These are phyloP conservation scores for Penicillium odoratum DNA, from an alignment of 495 filamentous ascomycete genomes.

Conservation along the genomic window DNA sequence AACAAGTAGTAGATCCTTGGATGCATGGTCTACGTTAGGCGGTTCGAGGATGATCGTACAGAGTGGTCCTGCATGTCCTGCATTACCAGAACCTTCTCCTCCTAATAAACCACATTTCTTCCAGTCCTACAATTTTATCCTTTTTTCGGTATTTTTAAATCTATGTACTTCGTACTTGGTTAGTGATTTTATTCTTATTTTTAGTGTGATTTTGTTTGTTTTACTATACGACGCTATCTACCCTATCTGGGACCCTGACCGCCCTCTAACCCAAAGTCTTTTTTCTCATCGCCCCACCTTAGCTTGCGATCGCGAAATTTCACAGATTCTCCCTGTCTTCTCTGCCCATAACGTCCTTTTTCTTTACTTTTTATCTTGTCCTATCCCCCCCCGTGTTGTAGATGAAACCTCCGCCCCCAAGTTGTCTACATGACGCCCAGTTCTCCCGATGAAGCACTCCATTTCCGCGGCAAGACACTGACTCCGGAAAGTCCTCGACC, in stretches of 20 bases:
- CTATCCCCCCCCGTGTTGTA: conserved; percentile 28
- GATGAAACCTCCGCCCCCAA: conserved; percentile 41
- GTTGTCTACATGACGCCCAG: conserved; percentile 61
- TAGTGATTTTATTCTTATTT: conserved; percentile 9
- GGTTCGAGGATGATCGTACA: conserved; percentile 1
- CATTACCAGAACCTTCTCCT: conserved; percentile 8
- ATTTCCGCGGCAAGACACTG: conserved; percentile 66
- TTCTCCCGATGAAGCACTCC: conserved; percentile 62
- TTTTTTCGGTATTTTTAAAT: conserved; percentile 1
- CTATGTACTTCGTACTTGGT: conserved; percentile 9
- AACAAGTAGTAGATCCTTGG: not conserved
- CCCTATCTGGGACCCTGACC: conserved; percentile 16
- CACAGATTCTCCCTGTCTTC: conserved; percentile 1
- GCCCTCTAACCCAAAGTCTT: conserved; percentile 14
- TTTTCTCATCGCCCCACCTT: conserved; percentile 37
- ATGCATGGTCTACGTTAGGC: not conserved
- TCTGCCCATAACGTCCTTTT: not conserved
- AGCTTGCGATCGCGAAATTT: conserved; percentile 36
- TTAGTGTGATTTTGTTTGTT: conserved; percentile 5
- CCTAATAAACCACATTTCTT: not conserved
- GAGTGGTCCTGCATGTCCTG: conserved; percentile 8
- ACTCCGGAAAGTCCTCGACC: conserved; percentile 74
- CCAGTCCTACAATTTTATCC: conserved; percentile 7
- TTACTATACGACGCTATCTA: conserved; percentile 6
- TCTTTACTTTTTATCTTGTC: conserved; percentile 12